phyloP scores from a whole-genome alignment of 116 monocot species.

The Posidonia oceanica region DNA sequence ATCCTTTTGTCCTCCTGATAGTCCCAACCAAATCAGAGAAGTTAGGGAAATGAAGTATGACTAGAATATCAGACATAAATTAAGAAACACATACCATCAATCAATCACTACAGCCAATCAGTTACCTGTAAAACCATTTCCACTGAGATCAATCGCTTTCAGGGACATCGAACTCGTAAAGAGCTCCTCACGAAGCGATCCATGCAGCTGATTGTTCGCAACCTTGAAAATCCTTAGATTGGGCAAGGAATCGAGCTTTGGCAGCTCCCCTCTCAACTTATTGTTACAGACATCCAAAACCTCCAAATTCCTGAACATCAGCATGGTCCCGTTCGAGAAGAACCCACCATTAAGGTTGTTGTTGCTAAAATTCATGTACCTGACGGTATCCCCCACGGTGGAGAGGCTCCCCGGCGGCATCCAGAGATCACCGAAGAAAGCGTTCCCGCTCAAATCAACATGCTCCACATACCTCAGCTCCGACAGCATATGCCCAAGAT shows the following conservation, averaged over 20 bases:
- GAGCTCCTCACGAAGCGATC: constrained; percentile 43
- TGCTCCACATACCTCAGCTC: constrained; percentile 42
- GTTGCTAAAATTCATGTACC: constrained; percentile 56
- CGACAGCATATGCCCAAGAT: constrained; percentile 33
- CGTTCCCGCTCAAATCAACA: constrained; percentile 67
- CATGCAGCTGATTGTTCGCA: constrained; percentile 39
- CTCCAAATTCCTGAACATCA: constrained; percentile 63
- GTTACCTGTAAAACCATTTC: constrained; percentile 81
- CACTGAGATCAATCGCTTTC: constrained; percentile 76
- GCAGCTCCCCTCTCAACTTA: constrained; percentile 49
- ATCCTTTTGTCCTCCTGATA: too few relatives aligned
- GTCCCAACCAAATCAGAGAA: neutral
- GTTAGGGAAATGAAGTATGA: neutral
- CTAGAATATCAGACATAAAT: neutral
- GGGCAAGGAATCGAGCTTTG: constrained; percentile 27
- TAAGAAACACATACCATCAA: neutral
- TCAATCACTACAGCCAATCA: neutral
- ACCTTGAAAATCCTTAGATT: constrained; percentile 54
- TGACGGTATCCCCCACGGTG: constrained; percentile 39
- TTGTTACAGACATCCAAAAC: constrained; percentile 63
- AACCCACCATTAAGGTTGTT: constrained; percentile 64
- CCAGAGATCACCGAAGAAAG: constrained; percentile 40
- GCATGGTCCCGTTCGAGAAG: constrained; percentile 31
- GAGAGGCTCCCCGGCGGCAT: constrained; percentile 28
- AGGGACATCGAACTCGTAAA: constrained; percentile 39